Evolutionary conservation across 495 filamentous ascomycete species (phyloP), one percentile per base, ranked within the genome.

Genomic region (Penicillium bialowiezense): DNA sequence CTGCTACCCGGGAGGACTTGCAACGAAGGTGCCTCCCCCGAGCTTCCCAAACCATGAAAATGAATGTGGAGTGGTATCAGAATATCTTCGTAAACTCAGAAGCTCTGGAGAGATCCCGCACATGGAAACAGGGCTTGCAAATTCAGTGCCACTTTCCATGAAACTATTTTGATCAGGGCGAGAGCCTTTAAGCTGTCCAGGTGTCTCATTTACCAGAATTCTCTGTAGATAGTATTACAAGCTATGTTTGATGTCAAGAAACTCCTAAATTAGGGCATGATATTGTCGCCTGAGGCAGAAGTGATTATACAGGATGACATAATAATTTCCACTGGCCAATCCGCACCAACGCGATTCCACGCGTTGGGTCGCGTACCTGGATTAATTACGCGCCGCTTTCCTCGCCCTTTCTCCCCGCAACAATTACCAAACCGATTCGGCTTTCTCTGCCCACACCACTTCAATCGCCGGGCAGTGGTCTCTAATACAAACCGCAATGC

Each of bases 401-500:
- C 58, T 52, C 15, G 35, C 54, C 55, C 58, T 44, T 49, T 51
- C 38, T 51, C 60, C 59, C 60, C 52, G 50, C 48, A 48, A 57
- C 45, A 37, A 54, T 52, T 52, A 48, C 19, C 18, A 21, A 36
- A 26, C 7, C 44, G 4, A 14, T 44, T 18, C 13, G 23, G 2
- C 17, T 50, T 28, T 54, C 35, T 44, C 50, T 42, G 38, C 29
- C 29, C 34, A 29, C 45, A 33, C 38, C 29, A 40, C 29, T 24
- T 24, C 15, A 21, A 41, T 52, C 36, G 5, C 54, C 56, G 60
- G 58, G 52, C 44, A 43, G 47, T 54, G 12, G 26, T 50, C 52
- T 44, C n/a, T 56, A 50, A 59, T 18, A 42, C 15, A 8, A 32
- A 24, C 37, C 33, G 57, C 44, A 56, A 75, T 75, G 72, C 58